Conservation (phyloP, 257 asterid species). For the Henckelia pumila region DNA sequence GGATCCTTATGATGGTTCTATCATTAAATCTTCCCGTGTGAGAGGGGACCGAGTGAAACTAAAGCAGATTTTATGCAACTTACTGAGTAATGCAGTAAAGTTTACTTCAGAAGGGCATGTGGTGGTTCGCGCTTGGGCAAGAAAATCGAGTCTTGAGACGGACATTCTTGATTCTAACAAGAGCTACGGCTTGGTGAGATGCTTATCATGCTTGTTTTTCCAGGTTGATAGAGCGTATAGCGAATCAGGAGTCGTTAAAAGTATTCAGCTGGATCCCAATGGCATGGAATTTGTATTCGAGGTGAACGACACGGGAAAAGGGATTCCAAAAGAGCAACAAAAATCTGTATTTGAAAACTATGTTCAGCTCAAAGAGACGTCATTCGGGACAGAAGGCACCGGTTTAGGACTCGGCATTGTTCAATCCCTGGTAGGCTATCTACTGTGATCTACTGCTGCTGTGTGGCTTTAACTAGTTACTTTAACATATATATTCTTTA, state of each 20-base stretch:
- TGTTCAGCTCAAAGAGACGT: slow-evolving; percentile 65
- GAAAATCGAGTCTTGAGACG: slow-evolving; percentile 40
- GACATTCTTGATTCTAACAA: slow-evolving; percentile 33
- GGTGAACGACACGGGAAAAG: slow-evolving; percentile 74
- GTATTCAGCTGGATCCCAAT: slow-evolving; percentile 38
- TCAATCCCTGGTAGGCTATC: slow-evolving; percentile 63
- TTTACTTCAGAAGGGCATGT: slow-evolving; percentile 71
- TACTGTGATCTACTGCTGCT: neutral
- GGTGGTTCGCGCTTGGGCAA: slow-evolving; percentile 59
- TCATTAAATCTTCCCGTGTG: slow-evolving; percentile 32
- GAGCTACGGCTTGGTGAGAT: slow-evolving; percentile 20
- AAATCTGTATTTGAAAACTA: slow-evolving; percentile 70
- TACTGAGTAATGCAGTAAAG: slow-evolving; percentile 73
- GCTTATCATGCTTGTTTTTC: slow-evolving; percentile 32
- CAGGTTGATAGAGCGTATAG: slow-evolving; percentile 20
- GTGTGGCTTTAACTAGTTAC: neutral
- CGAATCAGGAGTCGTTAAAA: slow-evolving; percentile 28
- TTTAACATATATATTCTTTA: neutral
- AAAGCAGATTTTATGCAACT: slow-evolving; percentile 62
- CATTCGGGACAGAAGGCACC: slow-evolving; percentile 54
- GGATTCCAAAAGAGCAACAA: slow-evolving; percentile 70
- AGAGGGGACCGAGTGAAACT: slow-evolving; percentile 67
- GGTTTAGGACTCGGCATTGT: slow-evolving; percentile 85
- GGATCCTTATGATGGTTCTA: slow-evolving; percentile 64
- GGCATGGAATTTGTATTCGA: slow-evolving; percentile 60